Evolutionary conservation across 306 rosid genomes (phyloP), one percentile per base, ranked within the genome.

Genomic region (Vicia faba): DNA sequence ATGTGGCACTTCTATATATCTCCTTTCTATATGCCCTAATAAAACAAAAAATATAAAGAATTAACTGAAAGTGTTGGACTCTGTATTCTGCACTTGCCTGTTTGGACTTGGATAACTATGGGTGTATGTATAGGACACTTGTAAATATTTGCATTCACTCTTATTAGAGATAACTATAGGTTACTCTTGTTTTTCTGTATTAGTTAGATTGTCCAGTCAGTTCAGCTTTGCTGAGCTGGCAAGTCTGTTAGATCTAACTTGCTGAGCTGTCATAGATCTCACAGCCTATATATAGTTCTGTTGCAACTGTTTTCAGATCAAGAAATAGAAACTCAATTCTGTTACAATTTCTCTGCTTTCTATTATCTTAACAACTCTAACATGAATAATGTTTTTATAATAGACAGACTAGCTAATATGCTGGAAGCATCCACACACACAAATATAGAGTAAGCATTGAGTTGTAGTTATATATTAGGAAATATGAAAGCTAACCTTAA

Each of bases 21-120:
- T 88, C 78, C 98, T 82, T 80, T 93, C 98, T 57, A 93, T 93
- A 68, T 83, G 90, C 72, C 98, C 98, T 93, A 63, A 68, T 31
- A 26, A 84, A 79, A 51, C 73, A 77, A 18, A 14, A 77, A 68
- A 50, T 54, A 50, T 20, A 55, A 12, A 13, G 35, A 81, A 60
- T 53, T 33, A 76, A 56, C 11, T 18, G 28, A 35, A 84, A 43
- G 67, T 71, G 49, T 58, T 65, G 33, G 48, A 51, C 28, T 26
- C 19, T 12, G 54, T 18, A 50, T 50, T 18, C 29, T 11, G 53
- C 35, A 16, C 74, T 58, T 65, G 35, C 15, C 26, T 65, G 40
- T 57, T 57, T 48, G 44, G 43, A 36, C 12, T 45, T 57, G 8
- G 56, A 46, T 56, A 64, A 76, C 44, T 15, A 14, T 43, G 9